Evolutionary conservation across 768 basidiomycete genomes (phyloP).

Genomic region (Rhizopogon vulgaris): DNA sequence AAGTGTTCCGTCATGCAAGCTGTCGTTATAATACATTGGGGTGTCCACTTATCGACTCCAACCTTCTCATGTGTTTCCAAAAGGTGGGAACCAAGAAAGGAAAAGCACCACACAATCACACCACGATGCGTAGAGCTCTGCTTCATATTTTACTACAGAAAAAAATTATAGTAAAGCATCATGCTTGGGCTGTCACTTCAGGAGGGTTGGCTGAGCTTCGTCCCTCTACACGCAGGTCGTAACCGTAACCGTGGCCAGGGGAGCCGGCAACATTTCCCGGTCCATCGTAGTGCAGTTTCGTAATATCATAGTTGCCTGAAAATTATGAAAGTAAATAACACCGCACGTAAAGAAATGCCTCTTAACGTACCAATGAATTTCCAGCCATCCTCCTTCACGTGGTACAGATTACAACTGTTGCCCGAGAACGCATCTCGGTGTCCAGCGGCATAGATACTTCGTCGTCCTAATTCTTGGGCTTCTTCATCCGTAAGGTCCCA

Average conservation of each 20-base stretch:
- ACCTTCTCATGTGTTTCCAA: not conserved
- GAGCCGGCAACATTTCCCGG: conserved; percentile 63
- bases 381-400: conserved; percentile 95
- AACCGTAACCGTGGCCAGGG: conserved; percentile 69
- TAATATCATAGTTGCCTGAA: conserved; percentile 88
- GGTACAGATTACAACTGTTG: conserved; percentile 93
- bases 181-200: conserved; percentile 24
- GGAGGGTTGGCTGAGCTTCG: conserved; percentile 48
- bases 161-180: conserved; percentile 8
- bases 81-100: not conserved
- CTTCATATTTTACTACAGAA: conserved; percentile 12
- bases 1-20: not conserved
- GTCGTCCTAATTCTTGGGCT: conserved; percentile 87
- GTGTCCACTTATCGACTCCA: not conserved
- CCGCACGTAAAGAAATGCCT: not conserved
- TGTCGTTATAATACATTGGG: not conserved
- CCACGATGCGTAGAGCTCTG: too few relatives aligned
- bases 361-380: conserved; percentile 76
- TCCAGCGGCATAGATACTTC: conserved; percentile 94
- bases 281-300: conserved; percentile 87
- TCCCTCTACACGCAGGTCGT: conserved; percentile 62
- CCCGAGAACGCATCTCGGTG: conserved; percentile 96
- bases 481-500: conserved; percentile 93
- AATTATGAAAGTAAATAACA: conserved; percentile 37
- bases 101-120: too few relatives aligned